Conservation (phyloP, 306 rosid genomes). For the Elaeagnus macrophylla region DNA sequence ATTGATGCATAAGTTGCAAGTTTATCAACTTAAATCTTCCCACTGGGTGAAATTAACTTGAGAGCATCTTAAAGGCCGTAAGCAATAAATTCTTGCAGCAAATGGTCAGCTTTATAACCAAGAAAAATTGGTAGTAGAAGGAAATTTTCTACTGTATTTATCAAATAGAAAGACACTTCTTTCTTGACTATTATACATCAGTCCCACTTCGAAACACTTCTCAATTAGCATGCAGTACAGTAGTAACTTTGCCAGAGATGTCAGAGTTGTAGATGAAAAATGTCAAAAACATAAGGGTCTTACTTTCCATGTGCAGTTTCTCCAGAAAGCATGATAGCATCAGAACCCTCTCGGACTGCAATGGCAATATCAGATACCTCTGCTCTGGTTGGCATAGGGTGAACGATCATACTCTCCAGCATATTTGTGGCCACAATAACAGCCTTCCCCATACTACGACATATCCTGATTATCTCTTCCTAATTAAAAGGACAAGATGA, state of each 20-base stretch:
- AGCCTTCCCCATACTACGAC: slow-evolving; percentile 98
- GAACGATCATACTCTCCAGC: slow-evolving; percentile 99
- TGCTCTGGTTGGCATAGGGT: slow-evolving; percentile 97
- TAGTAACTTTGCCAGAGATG: background rate
- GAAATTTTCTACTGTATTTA: too few species aligned
- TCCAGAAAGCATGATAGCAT: slow-evolving; percentile 91
- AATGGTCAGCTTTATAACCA: too few species aligned
- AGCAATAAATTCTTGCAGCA: too few species aligned
- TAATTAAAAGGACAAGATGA: slow-evolving; percentile 20
- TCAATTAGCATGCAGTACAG: background rate
- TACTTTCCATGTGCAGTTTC: slow-evolving; percentile 99
- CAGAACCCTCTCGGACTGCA: slow-evolving; percentile 99
- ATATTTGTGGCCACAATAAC: slow-evolving; percentile 97
- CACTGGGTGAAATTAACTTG: too few species aligned
- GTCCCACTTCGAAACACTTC: too few species aligned
- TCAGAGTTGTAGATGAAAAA: background rate
- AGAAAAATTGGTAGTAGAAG: too few species aligned
- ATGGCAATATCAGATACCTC: slow-evolving; percentile 98
- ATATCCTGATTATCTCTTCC: slow-evolving; percentile 87
- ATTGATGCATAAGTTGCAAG: too few species aligned
- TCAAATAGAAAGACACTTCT: too few species aligned
- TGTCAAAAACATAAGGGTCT: slow-evolving; percentile 18
- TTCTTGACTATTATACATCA: too few species aligned
- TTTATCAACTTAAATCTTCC: too few species aligned
- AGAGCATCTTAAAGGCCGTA: too few species aligned